Evolutionary conservation across 306 rosid genomes (phyloP), one percentile per base, ranked within the genome.

Genomic region (Lathyrus tuberosus): DNA sequence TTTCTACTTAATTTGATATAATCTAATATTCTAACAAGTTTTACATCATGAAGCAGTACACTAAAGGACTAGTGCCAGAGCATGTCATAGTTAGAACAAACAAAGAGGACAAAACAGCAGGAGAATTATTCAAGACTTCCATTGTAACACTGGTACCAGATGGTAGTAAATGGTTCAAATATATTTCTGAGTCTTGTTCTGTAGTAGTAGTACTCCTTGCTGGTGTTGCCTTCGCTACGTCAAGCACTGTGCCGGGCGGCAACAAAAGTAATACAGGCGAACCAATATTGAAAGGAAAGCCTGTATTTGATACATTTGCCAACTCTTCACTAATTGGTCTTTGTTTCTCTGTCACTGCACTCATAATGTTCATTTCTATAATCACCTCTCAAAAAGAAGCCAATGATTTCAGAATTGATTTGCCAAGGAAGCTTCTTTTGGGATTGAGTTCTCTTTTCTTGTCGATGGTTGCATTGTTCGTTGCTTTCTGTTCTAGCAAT

Each of bases 321-420:
- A 33, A 84, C 1, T 4, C 79, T 0, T 84, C 93, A 0, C 57
- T 90, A 2, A 1, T 79, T 14, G 84, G 86, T 0, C 88, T 87
- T 1, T 82, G 84, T 62, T 82, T 70, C 77, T 87, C 91, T 0
- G 79, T 81, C 38, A 87, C 86, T 0, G 54, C 88, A 14, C 54
- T 88, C 58, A 51, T 87, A 17, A 83, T 84, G 82, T 90, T 90
- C 58, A 86, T 85, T 1, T 10, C 87, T 24, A 77, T 87, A 28
- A 52, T 84, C 57, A 84, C 83, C 6, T 82, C 87, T 5, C 78
- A 82, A 28, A 75, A 78, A 53, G 79, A 84, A 38, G 74, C 61
- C 12, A 76, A 44, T 26, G 88, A 86, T 63, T 90, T 87, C 31
- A 54, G 53, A 0, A 53, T 5, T 15, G 74, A 44, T 46, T 31